Evolutionary conservation across 208 protist species (phyloP).

Genomic region (Vickermania spadyakhi): DNA sequence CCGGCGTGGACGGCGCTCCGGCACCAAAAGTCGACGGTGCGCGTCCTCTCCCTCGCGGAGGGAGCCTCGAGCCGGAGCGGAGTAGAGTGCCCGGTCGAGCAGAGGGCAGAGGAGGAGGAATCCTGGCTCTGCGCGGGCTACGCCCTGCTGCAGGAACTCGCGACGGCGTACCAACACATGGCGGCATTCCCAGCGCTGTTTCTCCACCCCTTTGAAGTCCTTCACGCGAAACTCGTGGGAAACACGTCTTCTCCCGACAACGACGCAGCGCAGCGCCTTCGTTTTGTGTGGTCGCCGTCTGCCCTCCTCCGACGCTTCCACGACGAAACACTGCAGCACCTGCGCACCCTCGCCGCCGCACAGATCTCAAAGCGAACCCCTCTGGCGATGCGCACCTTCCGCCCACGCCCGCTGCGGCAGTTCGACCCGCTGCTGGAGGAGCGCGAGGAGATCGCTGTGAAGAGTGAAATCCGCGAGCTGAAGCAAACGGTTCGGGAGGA

Average conservation of each 20-base stretch:
- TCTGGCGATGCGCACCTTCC: slow-evolving; percentile 77
- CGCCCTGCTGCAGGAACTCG: slow-evolving; percentile 33
- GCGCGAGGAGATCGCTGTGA: slow-evolving; percentile 33
- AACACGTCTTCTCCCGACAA: neutral
- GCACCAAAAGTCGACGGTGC: neutral
- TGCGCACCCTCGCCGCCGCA: slow-evolving; percentile 12
- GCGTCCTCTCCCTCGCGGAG: neutral
- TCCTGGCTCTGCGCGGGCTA: slow-evolving; percentile 52
- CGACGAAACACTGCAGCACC: slow-evolving; percentile 19
- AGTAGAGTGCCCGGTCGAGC: slow-evolving; percentile 27
- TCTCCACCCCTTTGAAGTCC: slow-evolving; percentile 25
- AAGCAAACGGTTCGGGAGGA: slow-evolving; percentile 75
- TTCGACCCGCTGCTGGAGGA: slow-evolving; percentile 76
- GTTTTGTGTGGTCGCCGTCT: slow-evolving; percentile 19
- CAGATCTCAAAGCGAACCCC: slow-evolving; percentile 45
- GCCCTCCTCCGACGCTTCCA: slow-evolving; percentile 30
- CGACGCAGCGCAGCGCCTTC: neutral
- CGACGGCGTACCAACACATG: slow-evolving; percentile 24
- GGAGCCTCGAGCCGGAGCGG: slow-evolving; percentile 5
- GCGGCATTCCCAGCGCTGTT: slow-evolving; percentile 53
- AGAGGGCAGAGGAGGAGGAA: slow-evolving; percentile 5
- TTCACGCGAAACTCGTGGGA: slow-evolving; percentile 26
- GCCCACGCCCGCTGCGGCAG: slow-evolving; percentile 69
- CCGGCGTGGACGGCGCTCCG: neutral
- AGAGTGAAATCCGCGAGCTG: slow-evolving; percentile 54